phyloP scores from a whole-genome alignment of 495 filamentous ascomycete species.

The Thozetella sp. region DNA sequence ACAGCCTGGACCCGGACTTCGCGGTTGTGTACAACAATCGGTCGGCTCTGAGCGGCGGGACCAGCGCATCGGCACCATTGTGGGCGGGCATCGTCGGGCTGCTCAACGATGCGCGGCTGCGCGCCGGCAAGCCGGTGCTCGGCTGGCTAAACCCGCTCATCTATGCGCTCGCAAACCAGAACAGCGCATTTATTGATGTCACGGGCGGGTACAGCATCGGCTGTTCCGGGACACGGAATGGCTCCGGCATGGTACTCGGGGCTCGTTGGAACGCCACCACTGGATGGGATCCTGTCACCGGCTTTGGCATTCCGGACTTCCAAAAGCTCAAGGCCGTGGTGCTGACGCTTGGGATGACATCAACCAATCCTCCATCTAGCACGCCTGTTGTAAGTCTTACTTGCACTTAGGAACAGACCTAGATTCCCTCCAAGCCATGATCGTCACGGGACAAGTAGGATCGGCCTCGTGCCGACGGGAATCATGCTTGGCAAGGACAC shows the following conservation, averaged over 20 bases:
- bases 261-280: slow-evolving; percentile 22
- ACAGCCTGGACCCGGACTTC: slow-evolving; percentile 45
- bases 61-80: slow-evolving; percentile 58
- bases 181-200: slow-evolving; percentile 57
- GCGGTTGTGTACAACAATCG: slow-evolving; percentile 12
- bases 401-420: too few species aligned
- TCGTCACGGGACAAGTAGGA: too few species aligned
- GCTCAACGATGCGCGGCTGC: slow-evolving; percentile 64
- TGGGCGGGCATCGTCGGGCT: slow-evolving; percentile 61
- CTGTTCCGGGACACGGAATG: slow-evolving; percentile 43
- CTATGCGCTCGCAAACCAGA: slow-evolving; percentile 44
- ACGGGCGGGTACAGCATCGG: slow-evolving; percentile 51
- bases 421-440: too few species aligned
- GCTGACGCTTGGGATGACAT: slow-evolving; percentile 4
- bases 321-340: slow-evolving; percentile 16
- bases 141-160: slow-evolving; percentile 75
- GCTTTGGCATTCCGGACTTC: slow-evolving; percentile 32
- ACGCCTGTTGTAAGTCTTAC: too few species aligned
- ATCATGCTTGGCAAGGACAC: too few species aligned
- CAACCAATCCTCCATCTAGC: too few species aligned
- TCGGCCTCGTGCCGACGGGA: too few species aligned
- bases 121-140: slow-evolving; percentile 49
- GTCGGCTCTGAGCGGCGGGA: slow-evolving; percentile 12
- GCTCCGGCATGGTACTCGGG: slow-evolving; percentile 15
- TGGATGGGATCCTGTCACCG: slow-evolving; percentile 26